Conservation (phyloP, 2,329 filamentous ascomycete genomes). For the Penicillium hordei region DNA sequence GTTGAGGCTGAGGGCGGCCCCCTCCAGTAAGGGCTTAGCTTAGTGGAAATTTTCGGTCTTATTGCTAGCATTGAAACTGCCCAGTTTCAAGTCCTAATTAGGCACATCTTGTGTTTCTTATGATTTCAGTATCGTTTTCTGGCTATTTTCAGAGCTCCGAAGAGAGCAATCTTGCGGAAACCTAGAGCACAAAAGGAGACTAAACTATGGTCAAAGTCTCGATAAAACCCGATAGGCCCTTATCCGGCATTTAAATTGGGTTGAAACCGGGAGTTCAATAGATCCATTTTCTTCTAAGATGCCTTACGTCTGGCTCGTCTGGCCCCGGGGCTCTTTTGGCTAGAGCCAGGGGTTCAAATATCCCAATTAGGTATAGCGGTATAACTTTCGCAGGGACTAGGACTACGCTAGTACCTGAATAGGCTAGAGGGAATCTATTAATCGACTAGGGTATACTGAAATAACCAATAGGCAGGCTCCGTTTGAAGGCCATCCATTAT, state of each 20-base stretch:
- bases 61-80: background rate
- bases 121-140: background rate
- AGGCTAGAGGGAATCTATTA: background rate
- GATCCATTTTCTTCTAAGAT: too few relatives aligned
- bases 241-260: background rate
- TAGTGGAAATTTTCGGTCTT: background rate
- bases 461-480: background rate
- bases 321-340: background rate
- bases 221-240: too few relatives aligned
- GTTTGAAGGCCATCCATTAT: background rate
- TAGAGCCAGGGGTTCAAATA: background rate
- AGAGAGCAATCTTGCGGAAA: background rate
- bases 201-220: too few relatives aligned
- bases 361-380: background rate
- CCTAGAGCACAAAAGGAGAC: background rate
- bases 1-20: background rate
- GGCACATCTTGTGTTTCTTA: background rate
- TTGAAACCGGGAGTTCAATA: background rate
- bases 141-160: background rate
- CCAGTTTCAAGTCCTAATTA: background rate
- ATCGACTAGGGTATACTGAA: background rate
- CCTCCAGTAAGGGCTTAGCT: background rate
- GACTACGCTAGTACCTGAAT: background rate
- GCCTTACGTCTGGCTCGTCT: background rate
- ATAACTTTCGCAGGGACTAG: background rate